Evolutionary conservation across 1,284 basidiomycete genomes (phyloP), one percentile per base, ranked within the genome.

Genomic region (Ganoderma leucocontextum): DNA sequence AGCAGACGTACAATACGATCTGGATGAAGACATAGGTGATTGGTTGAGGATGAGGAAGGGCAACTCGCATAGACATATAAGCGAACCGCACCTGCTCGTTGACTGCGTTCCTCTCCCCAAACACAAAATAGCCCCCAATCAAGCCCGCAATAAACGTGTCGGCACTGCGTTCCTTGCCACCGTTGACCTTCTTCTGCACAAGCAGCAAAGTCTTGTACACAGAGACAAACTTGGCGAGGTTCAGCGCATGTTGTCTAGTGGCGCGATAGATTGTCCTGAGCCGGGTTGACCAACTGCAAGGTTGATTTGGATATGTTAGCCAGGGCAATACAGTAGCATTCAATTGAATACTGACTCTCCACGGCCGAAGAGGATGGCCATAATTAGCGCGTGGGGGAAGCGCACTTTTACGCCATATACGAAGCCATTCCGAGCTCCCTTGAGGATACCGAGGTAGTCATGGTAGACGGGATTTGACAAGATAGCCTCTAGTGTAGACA

Each of bases 381-480:
- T 99, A 66, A 99, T 93, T 35, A 99, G 84, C 2, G 98, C 97
- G 87, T 99, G 98, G n/a, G 98, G 98, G 78, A 98, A 98, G 58
- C 95, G 86, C 75, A 99, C 95, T 85, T 99, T 98, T 76, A 93
- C 92, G 61, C 92, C 92, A 73, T 94, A 94, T 8, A 99, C 95
- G 68, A 98, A 86, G 12, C 97, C 97, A 81, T 98, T 99, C 39
- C 97, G 89, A 39, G 95, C 95, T 58, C 96, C 97, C 81, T 99
- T 99, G 77, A 99, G 80, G 75, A 99, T 91, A 29, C 95, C 91
- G 59, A 99, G 87, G 72, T 94, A 89, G 78, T 98, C 96, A 79
- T 98, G 97, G 77, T 93, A 93, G 13, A 87, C 87, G 13, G 97
- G 96, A 75, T 91, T 84, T 52, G 82, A 76, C 66, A 91, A 80